A percentile compares a stretch with the other conserved stretches of the same genome.
phyloP scores from a whole-genome alignment of 192 early-diverging fungal species.

The Geranomyces variabilis region DNA sequence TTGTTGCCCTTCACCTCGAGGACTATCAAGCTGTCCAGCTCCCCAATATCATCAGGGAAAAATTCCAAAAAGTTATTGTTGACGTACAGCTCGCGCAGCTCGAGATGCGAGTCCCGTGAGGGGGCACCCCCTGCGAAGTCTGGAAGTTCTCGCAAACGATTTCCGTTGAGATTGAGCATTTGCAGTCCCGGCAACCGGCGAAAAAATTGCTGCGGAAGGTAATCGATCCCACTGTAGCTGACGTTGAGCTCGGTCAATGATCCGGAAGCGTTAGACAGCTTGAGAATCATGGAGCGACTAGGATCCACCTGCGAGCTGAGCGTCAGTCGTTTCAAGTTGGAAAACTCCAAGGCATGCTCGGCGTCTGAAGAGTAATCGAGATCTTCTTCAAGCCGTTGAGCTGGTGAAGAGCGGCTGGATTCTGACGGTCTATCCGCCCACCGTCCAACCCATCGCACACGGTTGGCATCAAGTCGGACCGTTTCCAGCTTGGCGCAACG shows the following conservation, averaged over 20 bases:
- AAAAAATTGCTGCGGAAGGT: constrained; percentile 39
- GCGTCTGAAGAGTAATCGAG: not conserved
- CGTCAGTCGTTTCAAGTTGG: constrained; percentile 22
- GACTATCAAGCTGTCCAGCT: constrained; percentile 62
- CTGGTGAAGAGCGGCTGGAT: constrained; percentile 1
- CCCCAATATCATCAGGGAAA: constrained; percentile 65
- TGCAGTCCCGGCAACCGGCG: constrained; percentile 34
- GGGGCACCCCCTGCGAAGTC: constrained; percentile 11
- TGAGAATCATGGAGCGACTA: constrained; percentile 22
- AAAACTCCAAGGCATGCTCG: constrained; percentile 19
- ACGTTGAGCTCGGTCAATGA: constrained; percentile 37
- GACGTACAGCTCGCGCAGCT: constrained; percentile 30
- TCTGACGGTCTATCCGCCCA: constrained; percentile 23
- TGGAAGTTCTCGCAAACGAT: constrained; percentile 37
- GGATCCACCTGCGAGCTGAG: constrained; percentile 29
- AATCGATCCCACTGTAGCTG: constrained; percentile 39
- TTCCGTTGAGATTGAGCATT: constrained; percentile 40
- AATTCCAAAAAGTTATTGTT: constrained; percentile 36
- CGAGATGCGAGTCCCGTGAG: not conserved
- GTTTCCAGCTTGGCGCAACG: constrained; percentile 38
- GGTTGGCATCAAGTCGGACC: constrained; percentile 42
- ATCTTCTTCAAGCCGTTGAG: not conserved
- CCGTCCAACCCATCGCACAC: constrained; percentile 39
- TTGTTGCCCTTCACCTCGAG: constrained; percentile 81
- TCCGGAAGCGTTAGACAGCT: constrained; percentile 30